A percentile compares a stretch with the other conserved stretches of the same genome.
These are phyloP conservation scores for Acer campestre DNA, from an alignment of 345 rosid species.

Conservation along the genomic window DNA sequence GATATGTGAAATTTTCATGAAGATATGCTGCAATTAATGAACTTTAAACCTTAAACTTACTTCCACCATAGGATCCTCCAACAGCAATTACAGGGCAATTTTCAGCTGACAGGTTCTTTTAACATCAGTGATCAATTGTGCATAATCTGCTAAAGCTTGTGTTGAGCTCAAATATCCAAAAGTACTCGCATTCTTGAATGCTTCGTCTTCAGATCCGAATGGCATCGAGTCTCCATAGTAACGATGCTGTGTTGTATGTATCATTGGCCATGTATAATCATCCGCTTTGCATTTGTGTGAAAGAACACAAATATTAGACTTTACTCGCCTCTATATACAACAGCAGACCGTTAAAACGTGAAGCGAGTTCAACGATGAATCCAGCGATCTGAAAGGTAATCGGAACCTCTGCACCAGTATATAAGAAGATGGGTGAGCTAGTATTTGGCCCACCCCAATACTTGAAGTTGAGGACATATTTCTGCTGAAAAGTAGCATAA, in stretches of 20 bases:
- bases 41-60: slow-evolving; percentile 11
- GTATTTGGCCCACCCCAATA: slow-evolving; percentile 30
- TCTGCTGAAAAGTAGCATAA: slow-evolving; percentile 32
- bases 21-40: background rate
- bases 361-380: slow-evolving; percentile 22
- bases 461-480: slow-evolving; percentile 27
- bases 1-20: background rate
- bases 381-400: background rate
- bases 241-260: slow-evolving; percentile 24
- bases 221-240: slow-evolving; percentile 38
- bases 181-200: slow-evolving; percentile 21
- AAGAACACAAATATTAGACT: background rate
- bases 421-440: slow-evolving; percentile 25
- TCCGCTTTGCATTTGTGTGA: background rate
- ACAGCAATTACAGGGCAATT: slow-evolving; percentile 29
- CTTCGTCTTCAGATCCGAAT: slow-evolving; percentile 29
- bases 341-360: slow-evolving; percentile 28
- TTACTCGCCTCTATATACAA: slow-evolving; percentile 31
- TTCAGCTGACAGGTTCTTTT: slow-evolving; percentile 29
- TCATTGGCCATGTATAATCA: background rate
- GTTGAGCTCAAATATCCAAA: slow-evolving; percentile 35
- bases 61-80: slow-evolving; percentile 43
- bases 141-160: slow-evolving; percentile 41
- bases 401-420: slow-evolving; percentile 13
- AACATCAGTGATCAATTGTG: slow-evolving; percentile 28